Percentiles rank a stretch among this genome's conserved stretches.
These are phyloP conservation scores for Gastrolobium villosum DNA, from an alignment of 306 rosid genomes.

Conservation along the genomic window DNA sequence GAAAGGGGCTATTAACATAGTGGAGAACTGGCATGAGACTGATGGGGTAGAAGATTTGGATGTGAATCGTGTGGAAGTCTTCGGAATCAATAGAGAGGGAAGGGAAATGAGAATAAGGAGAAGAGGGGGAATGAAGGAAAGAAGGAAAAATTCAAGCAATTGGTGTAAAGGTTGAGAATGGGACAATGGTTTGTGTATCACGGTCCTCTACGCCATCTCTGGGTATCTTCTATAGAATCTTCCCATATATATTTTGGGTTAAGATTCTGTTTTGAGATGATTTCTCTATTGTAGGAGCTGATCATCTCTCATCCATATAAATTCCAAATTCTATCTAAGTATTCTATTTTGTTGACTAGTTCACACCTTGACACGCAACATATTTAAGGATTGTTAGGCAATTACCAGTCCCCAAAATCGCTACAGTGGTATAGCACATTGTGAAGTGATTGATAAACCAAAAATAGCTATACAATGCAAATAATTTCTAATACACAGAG, in stretches of 20 bases:
- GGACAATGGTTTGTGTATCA: neutral
- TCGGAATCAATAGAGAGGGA: neutral
- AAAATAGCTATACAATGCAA: neutral
- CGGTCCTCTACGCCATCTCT: neutral
- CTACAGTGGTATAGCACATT: neutral
- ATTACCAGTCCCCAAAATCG: neutral
- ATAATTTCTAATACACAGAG: neutral
- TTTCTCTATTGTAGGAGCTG: neutral
- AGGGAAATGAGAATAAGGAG: neutral
- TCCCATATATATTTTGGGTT: neutral
- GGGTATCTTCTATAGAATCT: neutral
- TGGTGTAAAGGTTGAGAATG: neutral
- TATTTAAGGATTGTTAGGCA: too few species aligned
- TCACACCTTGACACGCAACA: neutral
- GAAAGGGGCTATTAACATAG: neutral
- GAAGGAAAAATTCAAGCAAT: neutral
- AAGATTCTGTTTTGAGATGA: neutral
- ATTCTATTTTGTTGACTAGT: neutral
- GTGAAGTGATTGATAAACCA: neutral
- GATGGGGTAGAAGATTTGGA: neutral
- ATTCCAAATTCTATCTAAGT: neutral
- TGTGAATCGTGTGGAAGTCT: neutral
- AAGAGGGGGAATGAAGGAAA: too few species aligned
- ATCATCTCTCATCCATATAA: neutral
- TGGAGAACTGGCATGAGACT: slow-evolving; percentile 1